Evolutionary conservation across 2,329 filamentous ascomycete genomes (phyloP), one percentile per base, ranked within the genome.

Genomic region (Colletotrichum lini): DNA sequence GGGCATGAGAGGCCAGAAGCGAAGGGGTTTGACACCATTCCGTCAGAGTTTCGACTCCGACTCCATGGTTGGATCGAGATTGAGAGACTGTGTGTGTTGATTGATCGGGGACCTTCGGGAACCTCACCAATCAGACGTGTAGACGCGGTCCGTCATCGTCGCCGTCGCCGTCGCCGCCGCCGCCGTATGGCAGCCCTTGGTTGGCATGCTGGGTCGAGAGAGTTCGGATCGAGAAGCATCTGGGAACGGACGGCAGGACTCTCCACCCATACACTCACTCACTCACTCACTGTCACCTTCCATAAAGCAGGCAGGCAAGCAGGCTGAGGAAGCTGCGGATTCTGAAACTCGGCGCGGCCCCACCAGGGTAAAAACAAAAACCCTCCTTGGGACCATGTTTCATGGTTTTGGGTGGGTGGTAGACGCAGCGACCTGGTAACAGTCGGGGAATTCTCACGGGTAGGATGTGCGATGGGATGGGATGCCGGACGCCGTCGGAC

Each of bases 91-190:
- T 30, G 30, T 30, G 30, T 30, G 52, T 9, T n/a, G 52, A 21
- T 52, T 30, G 30, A 52, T 52, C 59, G 21, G 53, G 63, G 56
- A 61, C 23, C 6, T 30, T 61, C 64, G 47, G 64, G 56, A 52
- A 21, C 49, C 18, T 52, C 10, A 3, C 60, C 49, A 63, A 54
- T 63, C 60, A 63, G 10, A 63, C 3, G 5, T 30, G 30, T 30
- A 30, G 30, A 30, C 7, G 30, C 30, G 30, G 30, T 30, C 30
- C 30, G 30, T 30, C 30, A 30, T 30, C 30, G 8, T 30, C 30
- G 30, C 30, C 7, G 30, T 30, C 50, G 50, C 18, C 15, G 26
- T 30, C 50, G 23, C 35, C 52, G 52, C 26, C 52, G 21, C 9
- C 12, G 35, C 53, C 35, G n/a, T 21, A 9, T 13, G 53, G 35